phyloP scores from a whole-genome alignment of 139 green algal species.

The Microglena sp. region DNA sequence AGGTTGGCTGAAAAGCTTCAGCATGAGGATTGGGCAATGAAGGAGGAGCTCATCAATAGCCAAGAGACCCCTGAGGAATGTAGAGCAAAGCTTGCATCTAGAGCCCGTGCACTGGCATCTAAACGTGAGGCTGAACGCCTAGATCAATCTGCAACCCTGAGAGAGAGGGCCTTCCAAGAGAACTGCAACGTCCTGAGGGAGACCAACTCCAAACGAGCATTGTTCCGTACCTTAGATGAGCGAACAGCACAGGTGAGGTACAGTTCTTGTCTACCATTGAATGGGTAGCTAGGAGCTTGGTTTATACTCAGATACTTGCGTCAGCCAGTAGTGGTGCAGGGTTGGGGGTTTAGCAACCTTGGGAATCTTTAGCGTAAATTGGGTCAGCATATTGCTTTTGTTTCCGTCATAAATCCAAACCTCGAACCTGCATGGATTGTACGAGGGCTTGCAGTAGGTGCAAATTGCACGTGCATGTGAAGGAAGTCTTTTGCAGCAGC shows the following conservation, averaged over 20 bases:
- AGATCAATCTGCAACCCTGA: constrained; percentile 21
- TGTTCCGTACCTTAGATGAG: constrained; percentile 43
- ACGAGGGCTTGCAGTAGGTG: too few relatives aligned
- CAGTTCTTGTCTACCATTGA: not conserved
- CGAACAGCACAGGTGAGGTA: constrained; percentile 32
- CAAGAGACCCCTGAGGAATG: constrained; percentile 46
- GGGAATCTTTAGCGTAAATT: too few relatives aligned
- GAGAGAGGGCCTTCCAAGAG: constrained; percentile 43
- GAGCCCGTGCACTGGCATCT: constrained; percentile 27
- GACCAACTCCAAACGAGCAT: constrained; percentile 32
- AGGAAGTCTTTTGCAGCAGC: too few relatives aligned
- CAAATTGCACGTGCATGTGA: too few relatives aligned
- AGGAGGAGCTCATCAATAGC: constrained; percentile 51
- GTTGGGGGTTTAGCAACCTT: too few relatives aligned
- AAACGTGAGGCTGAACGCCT: constrained; percentile 36
- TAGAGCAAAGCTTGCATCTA: constrained; percentile 31
- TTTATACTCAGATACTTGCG: not conserved
- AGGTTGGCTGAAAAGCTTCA: constrained; percentile 40
- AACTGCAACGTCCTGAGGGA: constrained; percentile 45
- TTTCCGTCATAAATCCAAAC: too few relatives aligned
- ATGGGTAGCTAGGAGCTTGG: not conserved
- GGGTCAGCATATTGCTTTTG: too few relatives aligned
- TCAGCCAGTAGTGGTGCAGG: too few relatives aligned
- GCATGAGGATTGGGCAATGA: constrained; percentile 75
- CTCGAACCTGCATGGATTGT: too few relatives aligned